Evolutionary conservation across 2,329 filamentous ascomycete genomes (phyloP).

Genomic region (Pseudogymnoascus verrucosus): DNA sequence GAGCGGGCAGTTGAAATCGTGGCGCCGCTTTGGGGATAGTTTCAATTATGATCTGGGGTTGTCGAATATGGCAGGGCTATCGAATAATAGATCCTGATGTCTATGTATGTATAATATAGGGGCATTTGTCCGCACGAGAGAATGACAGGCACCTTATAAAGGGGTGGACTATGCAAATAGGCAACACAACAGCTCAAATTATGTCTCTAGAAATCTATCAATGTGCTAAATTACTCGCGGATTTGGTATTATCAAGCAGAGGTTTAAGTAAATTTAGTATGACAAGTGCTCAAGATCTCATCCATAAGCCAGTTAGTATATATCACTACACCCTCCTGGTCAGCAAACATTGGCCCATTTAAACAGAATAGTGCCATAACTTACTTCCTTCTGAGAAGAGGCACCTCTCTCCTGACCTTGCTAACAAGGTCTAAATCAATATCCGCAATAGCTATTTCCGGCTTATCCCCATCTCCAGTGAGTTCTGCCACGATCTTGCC

Average conservation of each 20-base stretch:
- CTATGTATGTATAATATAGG: slow-evolving; percentile 1
- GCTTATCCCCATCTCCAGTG: slow-evolving; percentile 39
- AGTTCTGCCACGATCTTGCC: slow-evolving; percentile 63
- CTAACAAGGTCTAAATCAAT: slow-evolving; percentile 45
- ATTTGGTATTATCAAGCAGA: background rate
- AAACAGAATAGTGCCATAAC: slow-evolving; percentile 2
- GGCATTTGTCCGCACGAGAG: background rate
- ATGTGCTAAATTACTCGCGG: background rate
- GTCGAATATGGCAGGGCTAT: background rate
- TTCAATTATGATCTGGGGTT: background rate
- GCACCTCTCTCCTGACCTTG: slow-evolving; percentile 47
- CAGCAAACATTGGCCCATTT: background rate
- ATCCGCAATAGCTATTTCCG: slow-evolving; percentile 42
- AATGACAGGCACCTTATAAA: background rate
- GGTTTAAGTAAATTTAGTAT: background rate
- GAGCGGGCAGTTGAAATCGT: slow-evolving; percentile 85
- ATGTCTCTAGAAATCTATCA: background rate
- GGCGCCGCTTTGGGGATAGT: slow-evolving; percentile 58
- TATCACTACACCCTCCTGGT: background rate
- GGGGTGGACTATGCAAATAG: background rate
- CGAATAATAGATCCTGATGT: background rate
- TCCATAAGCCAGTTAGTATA: background rate
- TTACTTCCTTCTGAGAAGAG: slow-evolving; percentile 44
- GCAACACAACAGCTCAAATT: background rate
- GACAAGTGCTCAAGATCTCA: background rate